phyloP scores from a whole-genome alignment of 108 stramenopile species.

The Discostella stelligeroides region DNA sequence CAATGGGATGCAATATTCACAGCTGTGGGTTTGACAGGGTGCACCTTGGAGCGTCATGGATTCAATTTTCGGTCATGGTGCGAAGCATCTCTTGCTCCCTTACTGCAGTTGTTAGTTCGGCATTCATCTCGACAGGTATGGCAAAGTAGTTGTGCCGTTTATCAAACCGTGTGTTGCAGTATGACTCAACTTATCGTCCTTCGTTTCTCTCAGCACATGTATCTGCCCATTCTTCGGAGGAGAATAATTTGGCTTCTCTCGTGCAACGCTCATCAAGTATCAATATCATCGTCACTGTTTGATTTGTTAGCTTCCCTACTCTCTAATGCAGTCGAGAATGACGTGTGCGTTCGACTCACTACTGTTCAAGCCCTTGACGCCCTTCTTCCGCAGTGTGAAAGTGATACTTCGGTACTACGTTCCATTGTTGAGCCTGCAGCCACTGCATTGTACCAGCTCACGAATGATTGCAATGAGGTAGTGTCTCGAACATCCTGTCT shows the following conservation, averaged over 20 bases:
- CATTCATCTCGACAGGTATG: conserved; percentile 13
- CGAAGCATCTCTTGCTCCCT: conserved; percentile 29
- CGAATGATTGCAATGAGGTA: conserved; percentile 41
- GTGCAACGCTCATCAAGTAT: conserved; percentile 38
- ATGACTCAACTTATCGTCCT: background rate
- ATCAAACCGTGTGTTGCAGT: background rate
- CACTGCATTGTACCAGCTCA: conserved; percentile 30
- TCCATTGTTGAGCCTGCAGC: conserved; percentile 26
- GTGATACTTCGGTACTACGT: conserved; percentile 10
- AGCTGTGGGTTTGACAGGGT: conserved; percentile 32
- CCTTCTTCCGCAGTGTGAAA: conserved; percentile 36
- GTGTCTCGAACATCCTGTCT: conserved; percentile 43
- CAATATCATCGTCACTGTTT: conserved; percentile 15
- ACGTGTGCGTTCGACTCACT: conserved; percentile 34
- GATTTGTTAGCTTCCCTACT: conserved; percentile 24
- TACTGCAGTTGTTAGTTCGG: conserved; percentile 20
- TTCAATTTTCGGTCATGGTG: conserved; percentile 37
- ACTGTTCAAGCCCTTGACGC: conserved; percentile 39
- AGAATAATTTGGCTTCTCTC: conserved; percentile 45
- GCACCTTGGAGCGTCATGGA: conserved; percentile 29
- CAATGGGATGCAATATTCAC: conserved; percentile 50
- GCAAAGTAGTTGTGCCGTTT: background rate
- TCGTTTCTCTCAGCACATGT: background rate
- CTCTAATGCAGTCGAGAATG: conserved; percentile 11
- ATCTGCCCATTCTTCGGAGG: conserved; percentile 40